Base-by-base conservation (phyloP, 2,329 filamentous ascomycete genomes). In the Colletotrichum tofieldiae region DNA sequence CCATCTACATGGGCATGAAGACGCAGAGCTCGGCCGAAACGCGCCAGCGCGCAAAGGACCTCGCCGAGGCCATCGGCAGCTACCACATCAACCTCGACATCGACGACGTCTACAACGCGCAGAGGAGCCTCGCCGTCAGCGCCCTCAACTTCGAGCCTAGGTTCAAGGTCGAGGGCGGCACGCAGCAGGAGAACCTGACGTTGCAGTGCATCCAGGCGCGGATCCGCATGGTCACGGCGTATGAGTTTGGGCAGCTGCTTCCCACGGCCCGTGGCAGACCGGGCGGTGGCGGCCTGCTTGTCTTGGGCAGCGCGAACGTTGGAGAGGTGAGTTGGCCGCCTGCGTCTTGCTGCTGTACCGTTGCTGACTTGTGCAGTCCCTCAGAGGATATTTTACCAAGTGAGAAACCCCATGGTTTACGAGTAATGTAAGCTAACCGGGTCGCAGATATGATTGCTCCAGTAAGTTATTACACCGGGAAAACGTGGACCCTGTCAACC, bases 1-100 rank as follows among this genome's bases (percentile, higher is more conserved):
- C 91, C 1, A 85, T 86, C 58, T 94, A 91, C 81, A 92, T 94
- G 90, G 93, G 93, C 14, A 95, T 91, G 77, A 83, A 86, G 75
- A 89, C 92, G 74, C 92, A 92, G 52, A 91, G 89, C 61, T 90
- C 88, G 32, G 82, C 84, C 52, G 92, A 94, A 74, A 95, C 93
- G 0, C 84, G 93, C 12, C 84, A 86, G 58, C 86, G 94, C 37
- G 92, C 94, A 1, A 88, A 88, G 77, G 85, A 88, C 0, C 85
- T 96, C 0, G 80, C 87, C 5, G 77, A 84, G 5, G 86, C 84
- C 5, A 94, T 96, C 64, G 93, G 93, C 3, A 86, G 89, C 20
- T 91, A 94, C 77, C 94, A 96, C 78, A 86, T 89, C 5, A 89
- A 95, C 77, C 84, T 94, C 55, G 90, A 94, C 77, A 94, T 96